These are phyloP conservation scores for Crithidia sp. DNA, from an alignment of 208 protist species.

Conservation along the genomic window DNA sequence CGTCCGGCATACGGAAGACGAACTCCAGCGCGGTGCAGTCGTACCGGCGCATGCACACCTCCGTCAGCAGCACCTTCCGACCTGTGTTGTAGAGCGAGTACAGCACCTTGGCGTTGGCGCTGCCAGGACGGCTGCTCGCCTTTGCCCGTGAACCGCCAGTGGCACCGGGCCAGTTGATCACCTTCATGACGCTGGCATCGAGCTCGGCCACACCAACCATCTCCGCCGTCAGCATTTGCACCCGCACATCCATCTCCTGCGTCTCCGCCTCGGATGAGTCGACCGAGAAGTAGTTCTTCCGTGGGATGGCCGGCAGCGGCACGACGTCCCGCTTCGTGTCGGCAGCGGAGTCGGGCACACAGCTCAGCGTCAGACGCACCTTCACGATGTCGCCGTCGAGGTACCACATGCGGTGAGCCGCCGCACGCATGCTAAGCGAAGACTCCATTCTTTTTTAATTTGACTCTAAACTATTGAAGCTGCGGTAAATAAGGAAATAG, in stretches of 20 bases:
- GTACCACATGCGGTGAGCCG: conserved; percentile 70
- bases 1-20: conserved; percentile 55
- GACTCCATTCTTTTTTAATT: conserved; percentile 23
- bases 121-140: not conserved
- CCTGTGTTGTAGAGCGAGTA: conserved; percentile 28
- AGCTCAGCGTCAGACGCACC: conserved; percentile 39
- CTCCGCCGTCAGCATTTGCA: conserved; percentile 34
- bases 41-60: conserved; percentile 17
- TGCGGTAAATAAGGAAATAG: not conserved
- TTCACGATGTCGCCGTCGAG: conserved; percentile 61
- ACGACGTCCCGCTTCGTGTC: conserved; percentile 22
- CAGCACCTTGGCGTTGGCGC: not conserved
- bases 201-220: conserved; percentile 34
- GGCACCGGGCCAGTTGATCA: conserved; percentile 24
- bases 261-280: conserved; percentile 25
- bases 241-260: conserved; percentile 35
- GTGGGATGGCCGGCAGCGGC: conserved; percentile 12
- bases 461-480: not conserved
- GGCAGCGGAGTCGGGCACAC: conserved; percentile 27
- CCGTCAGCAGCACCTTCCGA: conserved; percentile 18
- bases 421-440: conserved; percentile 11
- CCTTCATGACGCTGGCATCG: conserved; percentile 42
- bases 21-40: conserved; percentile 37
- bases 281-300: conserved; percentile 49
- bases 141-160: not conserved